Conservation (phyloP, 176 grass and related monocot species). For the Oryza brachyantha region DNA sequence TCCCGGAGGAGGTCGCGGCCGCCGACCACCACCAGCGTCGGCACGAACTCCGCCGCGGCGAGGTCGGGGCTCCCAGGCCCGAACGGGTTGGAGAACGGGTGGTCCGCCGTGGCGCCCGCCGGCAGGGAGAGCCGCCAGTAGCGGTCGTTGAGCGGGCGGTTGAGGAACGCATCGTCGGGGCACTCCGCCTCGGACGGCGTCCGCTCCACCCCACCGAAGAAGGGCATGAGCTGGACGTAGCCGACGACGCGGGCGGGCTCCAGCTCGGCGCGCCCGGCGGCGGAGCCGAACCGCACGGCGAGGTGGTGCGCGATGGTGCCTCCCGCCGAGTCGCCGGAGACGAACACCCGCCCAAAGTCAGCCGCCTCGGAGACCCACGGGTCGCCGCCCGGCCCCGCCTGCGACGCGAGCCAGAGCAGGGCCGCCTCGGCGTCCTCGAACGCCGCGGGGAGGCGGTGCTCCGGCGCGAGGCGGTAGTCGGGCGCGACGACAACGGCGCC, state of each 20-base stretch:
- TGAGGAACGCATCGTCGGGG: conserved; percentile 69
- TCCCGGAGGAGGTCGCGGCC: conserved; percentile 67
- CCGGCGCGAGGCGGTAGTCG: conserved; percentile 85
- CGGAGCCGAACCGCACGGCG: conserved; percentile 60
- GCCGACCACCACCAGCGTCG: conserved; percentile 72
- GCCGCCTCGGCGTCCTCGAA: conserved; percentile 45
- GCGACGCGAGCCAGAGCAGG: conserved; percentile 46
- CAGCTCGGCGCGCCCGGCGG: conserved; percentile 42
- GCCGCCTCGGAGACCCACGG: conserved; percentile 55
- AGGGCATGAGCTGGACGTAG: conserved; percentile 73
- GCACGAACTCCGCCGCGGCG: conserved; percentile 47
- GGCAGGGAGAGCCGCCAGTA: conserved; percentile 88
- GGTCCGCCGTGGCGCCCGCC: conserved; percentile 52
- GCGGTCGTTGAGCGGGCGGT: conserved; percentile 65
- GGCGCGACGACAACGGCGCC: conserved; percentile 67
- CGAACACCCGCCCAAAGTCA: conserved; percentile 50
- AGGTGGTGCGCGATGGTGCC: conserved; percentile 79
- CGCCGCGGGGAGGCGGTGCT: conserved; percentile 73
- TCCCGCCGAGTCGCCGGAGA: conserved; percentile 85
- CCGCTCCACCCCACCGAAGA: conserved; percentile 60
- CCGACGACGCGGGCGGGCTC: conserved; percentile 35
- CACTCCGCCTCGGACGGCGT: conserved; percentile 70
- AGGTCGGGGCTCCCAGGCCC: conserved; percentile 49
- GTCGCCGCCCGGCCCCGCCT: conserved; percentile 14
- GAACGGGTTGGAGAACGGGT: conserved; percentile 70